Conservation (phyloP, 2,329 filamentous ascomycete species). For the Sporothrix curviconia region DNA sequence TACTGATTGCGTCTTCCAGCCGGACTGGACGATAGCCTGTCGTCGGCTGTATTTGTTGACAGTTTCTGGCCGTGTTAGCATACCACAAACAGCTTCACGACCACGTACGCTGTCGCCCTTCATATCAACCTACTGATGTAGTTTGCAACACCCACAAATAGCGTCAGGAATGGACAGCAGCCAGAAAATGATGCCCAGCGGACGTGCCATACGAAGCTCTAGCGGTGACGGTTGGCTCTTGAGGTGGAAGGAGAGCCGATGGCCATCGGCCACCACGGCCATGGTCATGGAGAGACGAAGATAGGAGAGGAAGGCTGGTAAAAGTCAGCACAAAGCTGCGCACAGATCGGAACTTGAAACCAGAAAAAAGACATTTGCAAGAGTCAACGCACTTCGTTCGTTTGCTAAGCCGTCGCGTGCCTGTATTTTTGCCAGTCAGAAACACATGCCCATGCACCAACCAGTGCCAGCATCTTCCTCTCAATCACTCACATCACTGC, state of each 20-base stretch:
- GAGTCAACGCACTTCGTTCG: slow-evolving; percentile 51
- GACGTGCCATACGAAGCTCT: slow-evolving; percentile 72
- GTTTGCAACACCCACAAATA: slow-evolving; percentile 72
- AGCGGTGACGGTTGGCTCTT: slow-evolving; percentile 61
- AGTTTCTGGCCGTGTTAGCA: slow-evolving; percentile 39
- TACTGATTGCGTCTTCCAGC: slow-evolving; percentile 86
- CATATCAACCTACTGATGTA: slow-evolving; percentile 71
- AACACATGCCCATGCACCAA: too few relatives aligned
- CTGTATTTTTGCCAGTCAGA: neutral
- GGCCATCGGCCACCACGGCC: slow-evolving; percentile 78
- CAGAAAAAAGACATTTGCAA: too few relatives aligned
- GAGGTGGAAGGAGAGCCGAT: slow-evolving; percentile 89
- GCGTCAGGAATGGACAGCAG: slow-evolving; percentile 66
- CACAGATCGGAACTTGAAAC: too few relatives aligned
- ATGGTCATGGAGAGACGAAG: slow-evolving; percentile 85
- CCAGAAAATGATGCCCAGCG: slow-evolving; percentile 87
- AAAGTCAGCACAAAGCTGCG: too few relatives aligned
- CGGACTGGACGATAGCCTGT: slow-evolving; percentile 80
- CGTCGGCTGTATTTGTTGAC: slow-evolving; percentile 74
- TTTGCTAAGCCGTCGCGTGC: slow-evolving; percentile 68
- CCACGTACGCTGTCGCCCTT: too few relatives aligned
- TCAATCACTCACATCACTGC: slow-evolving; percentile 51
- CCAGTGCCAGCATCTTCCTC: neutral
- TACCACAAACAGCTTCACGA: too few relatives aligned
- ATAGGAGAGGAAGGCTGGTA: slow-evolving; percentile 74